These are phyloP conservation scores for Lyophyllum decastes DNA, from an alignment of 768 basidiomycete species.

Conservation along the genomic window DNA sequence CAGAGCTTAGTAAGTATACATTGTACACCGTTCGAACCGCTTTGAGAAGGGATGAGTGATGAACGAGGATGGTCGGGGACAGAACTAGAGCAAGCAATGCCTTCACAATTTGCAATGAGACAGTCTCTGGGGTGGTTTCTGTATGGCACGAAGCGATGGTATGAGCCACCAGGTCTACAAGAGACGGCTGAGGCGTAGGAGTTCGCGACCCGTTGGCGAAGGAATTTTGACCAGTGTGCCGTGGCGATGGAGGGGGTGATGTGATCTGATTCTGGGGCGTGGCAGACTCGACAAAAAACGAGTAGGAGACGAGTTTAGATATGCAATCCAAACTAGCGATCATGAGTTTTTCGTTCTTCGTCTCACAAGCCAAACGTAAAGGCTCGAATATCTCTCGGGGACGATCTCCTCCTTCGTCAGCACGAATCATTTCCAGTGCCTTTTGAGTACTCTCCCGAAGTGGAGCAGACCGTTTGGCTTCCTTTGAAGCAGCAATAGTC, in stretches of 20 bases:
- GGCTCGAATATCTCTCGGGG: conserved; percentile 94
- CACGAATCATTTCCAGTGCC: conserved; percentile 80
- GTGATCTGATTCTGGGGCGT: conserved; percentile 43
- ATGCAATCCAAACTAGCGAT: conserved; percentile 97
- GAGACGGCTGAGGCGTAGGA: conserved; percentile 60
- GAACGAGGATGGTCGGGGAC: conserved; percentile 84
- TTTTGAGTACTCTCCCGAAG: conserved; percentile 81
- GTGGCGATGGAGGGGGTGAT: conserved; percentile 81
- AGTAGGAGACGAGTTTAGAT: conserved; percentile 95
- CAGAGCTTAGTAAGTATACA: conserved; percentile 88
- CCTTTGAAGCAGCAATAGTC: conserved; percentile 82
- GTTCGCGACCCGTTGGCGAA: conserved; percentile 47
- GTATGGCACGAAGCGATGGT: conserved; percentile 93
- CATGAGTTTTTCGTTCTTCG: conserved; percentile 89
- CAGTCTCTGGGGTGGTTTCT: conserved; percentile 84
- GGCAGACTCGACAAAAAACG: conserved; percentile 84
- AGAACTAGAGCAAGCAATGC: conserved; percentile 88
- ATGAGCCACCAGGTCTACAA: conserved; percentile 92
- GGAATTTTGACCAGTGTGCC: conserved; percentile 39
- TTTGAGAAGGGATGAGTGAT: conserved; percentile 94
- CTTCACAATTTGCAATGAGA: conserved; percentile 96
- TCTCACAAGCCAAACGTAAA: conserved; percentile 95
- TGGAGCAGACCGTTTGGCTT: conserved; percentile 81
- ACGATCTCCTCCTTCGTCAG: conserved; percentile 70
- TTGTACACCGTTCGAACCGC: conserved; percentile 98